These are phyloP conservation scores for Melampsora medusae DNA, from an alignment of 1,284 basidiomycete genomes.

Conservation along the genomic window DNA sequence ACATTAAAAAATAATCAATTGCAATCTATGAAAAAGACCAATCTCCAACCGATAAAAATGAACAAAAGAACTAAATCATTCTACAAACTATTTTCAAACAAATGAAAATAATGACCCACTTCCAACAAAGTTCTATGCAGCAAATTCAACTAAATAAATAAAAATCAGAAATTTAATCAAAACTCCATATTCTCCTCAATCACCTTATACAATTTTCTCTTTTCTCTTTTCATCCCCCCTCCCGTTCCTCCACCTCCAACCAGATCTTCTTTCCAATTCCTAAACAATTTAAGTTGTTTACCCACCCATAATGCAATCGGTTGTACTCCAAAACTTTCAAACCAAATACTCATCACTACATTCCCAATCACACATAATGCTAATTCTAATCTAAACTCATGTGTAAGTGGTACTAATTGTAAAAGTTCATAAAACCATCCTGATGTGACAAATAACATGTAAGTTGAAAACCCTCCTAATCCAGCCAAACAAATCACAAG, in stretches of 20 bases:
- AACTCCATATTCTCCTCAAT: slow-evolving; percentile 33
- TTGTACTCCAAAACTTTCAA: slow-evolving; percentile 38
- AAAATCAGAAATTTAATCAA: no score
- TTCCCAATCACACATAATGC: slow-evolving; percentile 27
- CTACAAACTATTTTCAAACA: no score
- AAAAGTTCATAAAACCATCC: slow-evolving; percentile 27
- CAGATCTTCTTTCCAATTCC: slow-evolving; percentile 2
- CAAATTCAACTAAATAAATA: no score
- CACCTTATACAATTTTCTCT: slow-evolving; percentile 25
- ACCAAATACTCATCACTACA: slow-evolving; percentile 23
- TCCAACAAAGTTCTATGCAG: no score
- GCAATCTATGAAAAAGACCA: no score
- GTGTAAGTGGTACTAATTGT: slow-evolving; percentile 15
- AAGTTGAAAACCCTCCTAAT: slow-evolving; percentile 28
- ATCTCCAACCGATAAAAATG: no score
- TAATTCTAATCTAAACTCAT: slow-evolving; percentile 27
- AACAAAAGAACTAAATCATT: no score
- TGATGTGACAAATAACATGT: slow-evolving; percentile 22
- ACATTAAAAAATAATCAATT: no score
- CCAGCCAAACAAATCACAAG: slow-evolving; percentile 29
- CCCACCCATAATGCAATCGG: slow-evolving; percentile 36
- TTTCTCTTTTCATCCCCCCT: slow-evolving; percentile 22
- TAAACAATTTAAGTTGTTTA: slow-evolving; percentile 11
- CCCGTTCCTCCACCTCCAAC: background rate
- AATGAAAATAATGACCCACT: no score